Base-by-base conservation (phyloP, 2,329 filamentous ascomycete genomes). In the Xylaria multiplex region DNA sequence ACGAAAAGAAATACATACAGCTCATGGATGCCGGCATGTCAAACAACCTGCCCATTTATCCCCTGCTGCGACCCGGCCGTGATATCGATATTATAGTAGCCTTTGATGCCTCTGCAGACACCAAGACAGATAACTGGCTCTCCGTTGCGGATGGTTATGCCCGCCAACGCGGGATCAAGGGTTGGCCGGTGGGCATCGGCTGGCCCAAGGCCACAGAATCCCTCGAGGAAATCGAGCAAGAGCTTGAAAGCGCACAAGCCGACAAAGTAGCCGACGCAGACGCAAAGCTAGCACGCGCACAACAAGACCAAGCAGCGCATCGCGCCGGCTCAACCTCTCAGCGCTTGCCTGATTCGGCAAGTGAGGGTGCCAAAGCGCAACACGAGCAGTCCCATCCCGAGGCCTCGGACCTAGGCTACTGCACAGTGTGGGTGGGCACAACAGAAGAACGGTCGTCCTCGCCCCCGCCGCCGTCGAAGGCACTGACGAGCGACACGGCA, bases 1-100 rank as follows among this genome's bases (percentile, higher is more conserved):
- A 92, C 73, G 83, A 87, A 19, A 85, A 84, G 14, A 84, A 90
- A 50, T 91, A 97, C 76, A 84, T 95, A 19, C 90, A 92, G 70
- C 85, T 95, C 16, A 98, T 97, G 94, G 96, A 99, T 78, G 94
- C 96, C 1, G 96, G 96, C 57, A 99, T 99, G 96, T 96, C 92
- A 70, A 98, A 99, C 77, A 99, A 99, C 75, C 84, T 99, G 8
- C 96, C 96, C 1, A 94, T 98, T 48, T 99, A 99, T 77, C 96
- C 96, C 0, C 85, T 98, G 3, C 88, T 99, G 19, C 89, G 96
- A 11, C 93, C 93, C 0, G 95, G 94, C 2, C 87, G 96, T 42
- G 87, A 97, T 63, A 90, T 99, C 6, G 96, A 99, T 73, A 86
- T 99, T 49, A 83, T 98, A 52, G 87, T 99, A 52, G 93, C 94